Base-by-base conservation (phyloP, 345 rosid genomes). In the Sisymbrium altissimum region DNA sequence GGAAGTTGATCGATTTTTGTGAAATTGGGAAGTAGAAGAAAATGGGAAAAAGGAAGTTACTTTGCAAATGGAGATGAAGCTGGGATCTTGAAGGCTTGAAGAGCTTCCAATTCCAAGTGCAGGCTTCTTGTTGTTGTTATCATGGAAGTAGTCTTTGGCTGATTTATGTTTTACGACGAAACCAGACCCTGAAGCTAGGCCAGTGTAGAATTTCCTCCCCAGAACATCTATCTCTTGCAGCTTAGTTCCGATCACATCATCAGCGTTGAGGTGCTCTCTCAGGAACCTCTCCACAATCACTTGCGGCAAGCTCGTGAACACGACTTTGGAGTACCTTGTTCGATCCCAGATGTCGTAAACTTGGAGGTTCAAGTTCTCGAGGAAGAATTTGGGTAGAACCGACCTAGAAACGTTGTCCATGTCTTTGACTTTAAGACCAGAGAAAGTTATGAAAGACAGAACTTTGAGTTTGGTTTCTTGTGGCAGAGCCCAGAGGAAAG, bases 361-460 rank as follows among this genome's bases (percentile, higher is more conserved):
- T 4, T 74, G 85, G 27, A 72, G 72, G 64, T 85, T 82, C 70
- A 95, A 87, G 66, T 86, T 88, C 70, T 95, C 99, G 0, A 95
- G 91, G 70, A 84, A 92, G 83, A 91, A 95, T 82, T 95, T 95
- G 0, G 99, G 97, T 71, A 95, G 58, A 70, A 95, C 97, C 48
- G 99, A 93, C 62, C 91, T 85, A 18, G 87, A 75, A 45, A 87
- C 91, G 19, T 59, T 78, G 30, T 92, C 89, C 72, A 85, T 76
- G 65, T 86, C 83, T 75, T 73, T 85, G 19, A 55, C 67, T 55
- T 73, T 86, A 53, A 95, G 85, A 82, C 97, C 93, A 73, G 82
- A 88, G 69, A 95, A 92, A 44, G 97, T 78, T 9, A 95, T 77
- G 46, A 95, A 89, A 44, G 86, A 82, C 87, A 92, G 83, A 35